Evolutionary conservation across 768 basidiomycete species (phyloP).

Genomic region (Pisolithus tinctorius): DNA sequence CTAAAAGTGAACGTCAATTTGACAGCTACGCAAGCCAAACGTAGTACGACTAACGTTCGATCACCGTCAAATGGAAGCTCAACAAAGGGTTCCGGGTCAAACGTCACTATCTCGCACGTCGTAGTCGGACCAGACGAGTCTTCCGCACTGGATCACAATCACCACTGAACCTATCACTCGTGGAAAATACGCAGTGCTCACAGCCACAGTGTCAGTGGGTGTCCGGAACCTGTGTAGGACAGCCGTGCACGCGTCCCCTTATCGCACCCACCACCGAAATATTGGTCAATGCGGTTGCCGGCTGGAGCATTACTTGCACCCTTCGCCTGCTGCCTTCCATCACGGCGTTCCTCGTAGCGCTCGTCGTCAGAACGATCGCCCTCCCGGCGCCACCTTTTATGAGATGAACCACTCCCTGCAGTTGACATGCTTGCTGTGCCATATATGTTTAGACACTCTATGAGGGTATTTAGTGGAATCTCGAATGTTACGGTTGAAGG

Average conservation of each 20-base stretch:
- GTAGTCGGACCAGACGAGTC: constrained; percentile 79
- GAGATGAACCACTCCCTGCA: constrained; percentile 27
- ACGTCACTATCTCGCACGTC: constrained; percentile 80
- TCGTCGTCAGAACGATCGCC: constrained; percentile 44
- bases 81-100: constrained; percentile 73
- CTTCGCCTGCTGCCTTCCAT: constrained; percentile 32
- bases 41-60: constrained; percentile 38
- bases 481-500: constrained; percentile 51
- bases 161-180: background rate
- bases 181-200: constrained; percentile 32
- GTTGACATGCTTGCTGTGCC: constrained; percentile 57
- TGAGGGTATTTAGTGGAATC: constrained; percentile 73
- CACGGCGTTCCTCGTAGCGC: constrained; percentile 26
- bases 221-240: constrained; percentile 71
- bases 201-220: constrained; percentile 76
- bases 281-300: constrained; percentile 44
- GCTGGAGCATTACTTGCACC: constrained; percentile 8
- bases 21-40: background rate
- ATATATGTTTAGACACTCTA: constrained; percentile 92
- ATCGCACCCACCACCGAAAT: constrained; percentile 43
- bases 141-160: constrained; percentile 48
- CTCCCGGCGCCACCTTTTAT: constrained; percentile 42
- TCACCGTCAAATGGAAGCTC: constrained; percentile 74
- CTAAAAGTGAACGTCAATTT: constrained; percentile 29
- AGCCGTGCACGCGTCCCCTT: constrained; percentile 83